These are phyloP conservation scores for Sugiyamaella marilandica DNA, from an alignment of 805 yeast species.

Conservation along the genomic window DNA sequence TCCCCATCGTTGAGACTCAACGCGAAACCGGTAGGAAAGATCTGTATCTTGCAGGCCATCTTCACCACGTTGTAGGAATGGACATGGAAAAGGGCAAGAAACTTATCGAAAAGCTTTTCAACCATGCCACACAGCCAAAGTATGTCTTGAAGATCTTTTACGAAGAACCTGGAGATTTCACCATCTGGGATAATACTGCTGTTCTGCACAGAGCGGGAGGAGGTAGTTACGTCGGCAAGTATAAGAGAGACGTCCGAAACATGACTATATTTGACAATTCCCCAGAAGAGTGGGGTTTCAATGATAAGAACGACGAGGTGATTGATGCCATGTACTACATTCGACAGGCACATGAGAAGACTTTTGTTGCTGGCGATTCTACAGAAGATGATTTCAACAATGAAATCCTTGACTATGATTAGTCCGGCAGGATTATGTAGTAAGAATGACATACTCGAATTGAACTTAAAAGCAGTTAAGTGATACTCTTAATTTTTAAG, in stretches of 20 bases:
- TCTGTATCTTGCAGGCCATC: slow-evolving; percentile 11
- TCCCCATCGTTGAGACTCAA: slow-evolving; percentile 11
- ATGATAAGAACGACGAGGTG: slow-evolving; percentile 3
- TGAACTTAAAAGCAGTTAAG: no score
- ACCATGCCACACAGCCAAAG: slow-evolving; percentile 8
- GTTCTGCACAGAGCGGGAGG: slow-evolving; percentile 12
- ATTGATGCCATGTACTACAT: slow-evolving; percentile 6
- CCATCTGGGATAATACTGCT: slow-evolving; percentile 9
- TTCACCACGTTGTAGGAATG: slow-evolving; percentile 12
- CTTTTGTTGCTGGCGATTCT: slow-evolving; percentile 6
- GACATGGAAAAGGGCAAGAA: slow-evolving; percentile 6
- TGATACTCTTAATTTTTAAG: no score
- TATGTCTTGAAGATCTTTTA: slow-evolving; percentile 6
- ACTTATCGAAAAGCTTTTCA: slow-evolving; percentile 9
- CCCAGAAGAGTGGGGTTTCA: slow-evolving; percentile 9
- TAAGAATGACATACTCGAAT: no score
- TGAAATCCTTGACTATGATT: slow-evolving; percentile 10
- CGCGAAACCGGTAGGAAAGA: slow-evolving; percentile 9
- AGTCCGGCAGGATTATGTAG: neutral
- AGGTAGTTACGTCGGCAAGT: slow-evolving; percentile 5
- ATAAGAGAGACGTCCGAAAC: slow-evolving; percentile 8
- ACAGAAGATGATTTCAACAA: slow-evolving; percentile 2
- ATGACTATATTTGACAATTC: slow-evolving; percentile 12
- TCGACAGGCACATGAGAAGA: slow-evolving; percentile 9
- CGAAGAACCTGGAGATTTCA: slow-evolving; percentile 6